Evolutionary conservation across 2,329 filamentous ascomycete genomes (phyloP).

Genomic region (Trichoderma sp.): DNA sequence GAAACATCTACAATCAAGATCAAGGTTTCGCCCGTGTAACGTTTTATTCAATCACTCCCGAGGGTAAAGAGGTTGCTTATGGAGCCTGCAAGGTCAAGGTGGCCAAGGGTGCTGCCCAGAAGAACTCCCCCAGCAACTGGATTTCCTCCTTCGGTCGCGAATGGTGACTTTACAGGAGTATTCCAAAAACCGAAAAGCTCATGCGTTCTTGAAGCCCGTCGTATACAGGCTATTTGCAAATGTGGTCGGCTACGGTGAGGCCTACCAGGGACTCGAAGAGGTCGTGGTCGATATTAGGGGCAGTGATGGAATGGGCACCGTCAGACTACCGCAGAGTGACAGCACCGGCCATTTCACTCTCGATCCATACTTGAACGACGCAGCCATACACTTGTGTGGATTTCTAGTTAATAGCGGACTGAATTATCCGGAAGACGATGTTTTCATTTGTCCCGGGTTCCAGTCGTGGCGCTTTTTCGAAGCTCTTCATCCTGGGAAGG

Average conservation of each 20-base stretch:
- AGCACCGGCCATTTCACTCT: not conserved
- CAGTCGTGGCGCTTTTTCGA: not conserved
- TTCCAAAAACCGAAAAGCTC: not conserved
- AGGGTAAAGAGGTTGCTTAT: not conserved
- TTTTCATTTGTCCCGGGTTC: not conserved
- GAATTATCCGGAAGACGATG: not conserved
- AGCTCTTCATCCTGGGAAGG: not conserved
- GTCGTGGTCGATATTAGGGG: slow-evolving; percentile 1
- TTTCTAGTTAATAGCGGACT: not conserved
- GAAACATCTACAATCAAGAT: not conserved
- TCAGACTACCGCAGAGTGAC: not conserved
- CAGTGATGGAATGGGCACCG: slow-evolving; percentile 7
- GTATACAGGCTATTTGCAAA: not conserved
- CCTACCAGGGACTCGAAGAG: slow-evolving; percentile 9
- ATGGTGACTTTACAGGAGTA: not conserved
- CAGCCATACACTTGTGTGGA: not conserved
- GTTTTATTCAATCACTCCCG: not conserved
- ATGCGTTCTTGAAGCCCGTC: not conserved
- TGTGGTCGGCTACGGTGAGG: not conserved
- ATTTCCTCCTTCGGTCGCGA: not conserved
- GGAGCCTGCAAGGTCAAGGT: not conserved
- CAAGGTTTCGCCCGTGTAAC: not conserved
- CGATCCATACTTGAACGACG: not conserved
- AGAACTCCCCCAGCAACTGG: not conserved
- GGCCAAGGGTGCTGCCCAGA: not conserved